Evolutionary conservation across 192 early-diverging fungal species (phyloP), one percentile per base, ranked within the genome.

Genomic region (Powellomyces hirtus): DNA sequence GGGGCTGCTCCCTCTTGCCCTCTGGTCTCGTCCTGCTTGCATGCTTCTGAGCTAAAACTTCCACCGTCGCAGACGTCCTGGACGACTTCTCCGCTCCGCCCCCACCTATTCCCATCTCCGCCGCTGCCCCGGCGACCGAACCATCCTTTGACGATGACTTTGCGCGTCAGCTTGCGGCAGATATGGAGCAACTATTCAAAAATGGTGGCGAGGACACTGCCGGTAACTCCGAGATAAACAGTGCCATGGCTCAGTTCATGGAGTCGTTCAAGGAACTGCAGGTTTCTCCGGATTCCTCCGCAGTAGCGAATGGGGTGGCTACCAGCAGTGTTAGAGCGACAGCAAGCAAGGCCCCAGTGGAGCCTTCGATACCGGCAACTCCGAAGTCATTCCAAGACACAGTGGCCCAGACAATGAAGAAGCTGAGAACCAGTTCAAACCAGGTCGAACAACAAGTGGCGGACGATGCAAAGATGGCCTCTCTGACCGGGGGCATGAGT

Each of bases 401-500:
- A 38, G 93, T 98, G 64, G 85, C 88, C 45, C 84, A 92, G 45
- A 98, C 96, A 13, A 89, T 98, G 85, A 86, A 86, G 65, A 94
- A 95, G 60, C 75, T 98, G 13, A 90, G 91, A 67, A 87, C 89
- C 63, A 94, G 92, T 62, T 90, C 91, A 1, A 87, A 91, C 7
- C 84, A 89, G 62, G 91, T 91, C 10, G 89, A 96, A 22, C 38
- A 49, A 24, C 72, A 69, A 57, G 59, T 59, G 0, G 69, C 69
- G 36, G 68, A 72, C 29, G 45, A 70, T 22, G 73, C 68, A 13
- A 49, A 73, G 55, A 30, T 68, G 16, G 42, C 42, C 5, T 52
- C 65, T 31, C 38, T 65, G 50, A 66, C 35, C 57, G 64, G 51
- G 50, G 73, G 55, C 16, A 40, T 70, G 37, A 65, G 53, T 71